Percentiles rank a stretch among this genome's conserved stretches.
These are phyloP conservation scores for Candida andamanensis DNA, from an alignment of 805 yeast species.

Conservation along the genomic window DNA sequence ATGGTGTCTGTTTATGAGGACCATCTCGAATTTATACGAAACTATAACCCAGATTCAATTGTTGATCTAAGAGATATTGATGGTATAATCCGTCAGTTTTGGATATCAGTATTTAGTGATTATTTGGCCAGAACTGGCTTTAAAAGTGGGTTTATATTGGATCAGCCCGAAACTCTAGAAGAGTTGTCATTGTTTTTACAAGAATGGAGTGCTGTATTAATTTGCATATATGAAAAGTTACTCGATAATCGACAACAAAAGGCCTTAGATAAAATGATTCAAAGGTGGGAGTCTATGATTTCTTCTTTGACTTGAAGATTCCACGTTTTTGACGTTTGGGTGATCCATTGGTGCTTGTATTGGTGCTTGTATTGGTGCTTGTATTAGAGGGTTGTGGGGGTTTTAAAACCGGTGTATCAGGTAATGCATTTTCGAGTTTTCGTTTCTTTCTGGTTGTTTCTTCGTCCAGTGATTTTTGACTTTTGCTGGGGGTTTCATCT, in stretches of 20 bases:
- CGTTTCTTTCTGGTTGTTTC: too few species aligned
- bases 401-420: too few species aligned
- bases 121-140: slow-evolving; percentile 28
- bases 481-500: too few species aligned
- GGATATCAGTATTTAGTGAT: slow-evolving; percentile 55
- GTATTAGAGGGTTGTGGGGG: too few species aligned
- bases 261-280: slow-evolving; percentile 24
- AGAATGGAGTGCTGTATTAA: slow-evolving; percentile 2
- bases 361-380: too few species aligned
- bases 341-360: not conserved
- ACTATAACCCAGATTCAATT: slow-evolving; percentile 37
- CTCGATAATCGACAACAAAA: slow-evolving; percentile 21
- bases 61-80: slow-evolving; percentile 39
- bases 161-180: slow-evolving; percentile 21
- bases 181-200: slow-evolving; percentile 13
- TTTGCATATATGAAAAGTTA: slow-evolving; percentile 32
- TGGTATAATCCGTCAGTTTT: slow-evolving; percentile 38
- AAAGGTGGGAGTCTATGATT: slow-evolving; percentile 27
- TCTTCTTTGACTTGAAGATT: slow-evolving; percentile 6
- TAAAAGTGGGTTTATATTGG: not conserved
- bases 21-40: slow-evolving; percentile 45
- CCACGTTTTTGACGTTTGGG: slow-evolving; percentile 1
- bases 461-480: too few species aligned
- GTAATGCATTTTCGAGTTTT: too few species aligned
- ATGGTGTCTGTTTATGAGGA: slow-evolving; percentile 55